Base-by-base conservation (phyloP, 1,284 basidiomycete genomes). In the Puccinia novopanici region DNA sequence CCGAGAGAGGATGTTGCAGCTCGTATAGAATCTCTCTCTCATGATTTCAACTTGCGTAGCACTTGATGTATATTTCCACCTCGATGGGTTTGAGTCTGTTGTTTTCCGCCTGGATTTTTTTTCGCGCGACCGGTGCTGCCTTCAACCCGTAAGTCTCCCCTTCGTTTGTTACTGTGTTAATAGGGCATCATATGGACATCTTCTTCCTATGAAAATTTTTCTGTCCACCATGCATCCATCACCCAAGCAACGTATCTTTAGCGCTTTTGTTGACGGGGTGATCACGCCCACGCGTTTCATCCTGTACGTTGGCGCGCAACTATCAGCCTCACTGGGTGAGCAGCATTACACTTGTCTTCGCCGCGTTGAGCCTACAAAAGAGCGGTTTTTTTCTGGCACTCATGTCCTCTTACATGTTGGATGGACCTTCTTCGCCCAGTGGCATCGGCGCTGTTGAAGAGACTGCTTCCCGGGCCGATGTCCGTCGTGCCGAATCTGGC, bases 61-160 rank as follows among this genome's bases (percentile, higher is more conserved):
- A 82, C 30, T 48, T 88, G 57, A 87, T 90, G 82, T 91, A 91
- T 86, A 89, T 90, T 61, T 88, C 91, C 0, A 87, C 88, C 0
- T 88, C 87, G 63, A 90, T 91, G 87, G 91, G 91, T 1, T 85
- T 92, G 74, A 89, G 89, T 77, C 87, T 93, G 54, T 88, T 92
- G 65, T 89, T 91, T 48, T 89, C 89, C 2, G 90, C 90, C 8
- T 92, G 91, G 90, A 86, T 92, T 59, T 93, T 93, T 86, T 92
- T 90, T 85, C 88, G 92, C 42, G 88, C 91, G 70, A 91, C 91
- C 0, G 91, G 91, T 9, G 90, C 89, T n/a, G 79, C 79, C 19
- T 81, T 81, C 63, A 81, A 81, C 61, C 79, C 79, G 12, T 85
- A 90, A 50, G 45, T 57, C 34, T 55, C 27, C 24, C 8, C 37